Evolutionary conservation across 805 yeast species (phyloP).

Genomic region (Suhomyces sp.): DNA sequence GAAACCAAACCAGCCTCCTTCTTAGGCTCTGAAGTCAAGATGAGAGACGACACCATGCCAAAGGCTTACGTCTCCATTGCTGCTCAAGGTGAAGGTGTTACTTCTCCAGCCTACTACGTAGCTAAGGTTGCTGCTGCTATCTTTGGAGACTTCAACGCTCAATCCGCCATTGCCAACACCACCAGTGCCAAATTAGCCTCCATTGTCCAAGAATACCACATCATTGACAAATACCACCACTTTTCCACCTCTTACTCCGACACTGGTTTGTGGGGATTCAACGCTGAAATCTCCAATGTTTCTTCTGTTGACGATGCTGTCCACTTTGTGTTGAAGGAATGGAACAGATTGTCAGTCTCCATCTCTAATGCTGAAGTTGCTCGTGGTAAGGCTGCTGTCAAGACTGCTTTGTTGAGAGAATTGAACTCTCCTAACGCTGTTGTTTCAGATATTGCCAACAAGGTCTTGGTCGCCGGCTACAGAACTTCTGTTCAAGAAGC

Average conservation of each 20-base stretch:
- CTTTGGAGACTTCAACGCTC: constrained; percentile 52
- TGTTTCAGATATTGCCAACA: constrained; percentile 56
- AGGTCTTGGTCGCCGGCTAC: constrained; percentile 60
- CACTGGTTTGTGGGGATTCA: constrained; percentile 82
- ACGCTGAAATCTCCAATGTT: constrained; percentile 61
- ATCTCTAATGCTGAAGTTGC: constrained; percentile 74
- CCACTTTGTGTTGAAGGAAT: constrained; percentile 79
- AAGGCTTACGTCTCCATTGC: constrained; percentile 77
- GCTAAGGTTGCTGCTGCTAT: constrained; percentile 72
- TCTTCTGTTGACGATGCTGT: constrained; percentile 66
- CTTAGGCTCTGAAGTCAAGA: constrained; percentile 83
- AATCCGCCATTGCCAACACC: constrained; percentile 47
- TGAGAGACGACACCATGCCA: constrained; percentile 85
- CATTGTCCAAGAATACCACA: constrained; percentile 66
- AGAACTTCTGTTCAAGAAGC: constrained; percentile 60
- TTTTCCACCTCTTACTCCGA: constrained; percentile 72
- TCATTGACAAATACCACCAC: constrained; percentile 69
- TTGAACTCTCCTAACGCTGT: constrained; percentile 50
- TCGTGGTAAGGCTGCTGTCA: constrained; percentile 71
- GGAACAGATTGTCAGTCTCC: constrained; percentile 80
- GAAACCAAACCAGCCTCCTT: constrained; percentile 54
- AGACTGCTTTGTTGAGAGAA: constrained; percentile 55
- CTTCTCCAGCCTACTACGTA: constrained; percentile 63
- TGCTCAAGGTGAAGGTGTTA: constrained; percentile 64
- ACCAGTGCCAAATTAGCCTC: constrained; percentile 68